These are phyloP conservation scores for Graphilbum sp. DNA, from an alignment of 2,329 filamentous ascomycete species.

Conservation along the genomic window DNA sequence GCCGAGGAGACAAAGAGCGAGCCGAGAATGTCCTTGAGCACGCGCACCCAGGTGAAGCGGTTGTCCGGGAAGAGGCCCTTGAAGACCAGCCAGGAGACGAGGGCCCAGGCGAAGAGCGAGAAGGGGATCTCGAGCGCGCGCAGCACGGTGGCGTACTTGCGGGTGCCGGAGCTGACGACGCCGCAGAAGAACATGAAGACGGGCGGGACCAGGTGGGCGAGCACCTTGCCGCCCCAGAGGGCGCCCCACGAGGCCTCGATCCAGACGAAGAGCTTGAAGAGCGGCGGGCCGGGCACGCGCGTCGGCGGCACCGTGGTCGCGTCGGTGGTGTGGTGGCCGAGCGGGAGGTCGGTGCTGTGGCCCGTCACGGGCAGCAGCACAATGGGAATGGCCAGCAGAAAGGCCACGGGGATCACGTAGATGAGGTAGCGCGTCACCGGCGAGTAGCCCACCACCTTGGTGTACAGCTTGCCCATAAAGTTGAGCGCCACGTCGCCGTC, in stretches of 20 bases:
- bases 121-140: conserved; percentile 48
- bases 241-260: conserved; percentile 51
- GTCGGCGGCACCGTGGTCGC: conserved; percentile 3
- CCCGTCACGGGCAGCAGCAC: conserved; percentile 34
- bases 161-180: conserved; percentile 51
- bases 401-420: conserved; percentile 47
- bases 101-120: conserved; percentile 52
- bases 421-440: conserved; percentile 49
- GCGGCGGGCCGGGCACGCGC: conserved; percentile 28
- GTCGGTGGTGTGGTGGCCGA: conserved; percentile 14
- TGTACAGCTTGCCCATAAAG: conserved; percentile 48
- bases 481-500: conserved; percentile 38
- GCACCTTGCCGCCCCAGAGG: conserved; percentile 50
- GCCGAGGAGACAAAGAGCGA: conserved; percentile 52
- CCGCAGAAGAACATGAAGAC: conserved; percentile 54
- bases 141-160: conserved; percentile 53
- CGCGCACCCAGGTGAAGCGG: conserved; percentile 34
- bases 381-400: conserved; percentile 45
- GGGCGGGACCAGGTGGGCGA: conserved; percentile 41
- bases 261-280: conserved; percentile 51
- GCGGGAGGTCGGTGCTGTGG: conserved; percentile 14
- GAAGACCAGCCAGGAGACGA: conserved; percentile 47
- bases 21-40: conserved; percentile 47
- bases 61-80: conserved; percentile 31
- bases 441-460: conserved; percentile 46